Evolutionary conservation across 1,284 basidiomycete genomes (phyloP), one percentile per base, ranked within the genome.

Genomic region (Coniophora puteana): DNA sequence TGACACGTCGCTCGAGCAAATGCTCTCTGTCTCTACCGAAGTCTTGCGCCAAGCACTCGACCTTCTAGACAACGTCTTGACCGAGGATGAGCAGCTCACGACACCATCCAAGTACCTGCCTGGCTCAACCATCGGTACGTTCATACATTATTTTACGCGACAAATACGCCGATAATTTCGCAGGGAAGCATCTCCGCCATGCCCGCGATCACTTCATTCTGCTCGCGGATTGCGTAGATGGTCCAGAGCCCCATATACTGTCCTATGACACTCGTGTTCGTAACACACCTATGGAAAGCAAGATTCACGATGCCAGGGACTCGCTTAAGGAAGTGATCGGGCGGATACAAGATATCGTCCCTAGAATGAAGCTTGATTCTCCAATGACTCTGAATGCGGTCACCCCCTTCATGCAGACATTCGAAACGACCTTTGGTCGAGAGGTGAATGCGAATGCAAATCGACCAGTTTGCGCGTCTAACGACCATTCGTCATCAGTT

Each of bases 141-240:
- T 36, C n/a, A 18, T 34, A 18, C 34, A n/a, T 31, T 6, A 14
- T 16, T 14, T 23, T 30, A n/a, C 6, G 7, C 14, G 7, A n/a
- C 29, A 31, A 31, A 14, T 8, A 8, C 6, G n/a, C 14, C n/a
- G 22, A 37, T 24, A 4, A 36, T 39, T 35, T 14, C 20, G 32
- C 45, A 89, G 87, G 87, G 36, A 90, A 90, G 63, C 87, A 90
- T 56, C 62, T 90, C 27, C 78, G 88, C 34, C 88, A 90, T 68
- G 86, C 85, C 21, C 72, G 82, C 43, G 88, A 90, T 54, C 88
- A 90, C 55, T 90, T 84, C 57, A 66, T 72, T 36, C 70, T 89
- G 23, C 70, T 90, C 5, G 53, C 79, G 32, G 74, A 83, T 34
- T 76, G 71, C 38, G 60, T 80, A 33, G 54, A 66, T n/a, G 63